Evolutionary conservation across 2,329 filamentous ascomycete species (phyloP).

Genomic region (Cladosporium sp.): DNA sequence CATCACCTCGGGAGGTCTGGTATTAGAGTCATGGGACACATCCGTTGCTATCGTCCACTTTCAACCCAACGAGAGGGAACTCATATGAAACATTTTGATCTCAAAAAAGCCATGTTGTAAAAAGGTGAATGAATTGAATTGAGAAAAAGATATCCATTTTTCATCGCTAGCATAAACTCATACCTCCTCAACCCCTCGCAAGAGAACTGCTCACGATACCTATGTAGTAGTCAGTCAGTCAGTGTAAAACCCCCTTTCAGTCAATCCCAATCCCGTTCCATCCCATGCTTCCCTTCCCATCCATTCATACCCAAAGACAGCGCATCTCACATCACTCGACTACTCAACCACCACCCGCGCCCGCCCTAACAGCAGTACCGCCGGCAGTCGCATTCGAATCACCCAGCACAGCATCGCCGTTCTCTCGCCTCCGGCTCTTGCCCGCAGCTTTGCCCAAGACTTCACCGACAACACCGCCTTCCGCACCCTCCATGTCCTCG

Average conservation of each 20-base stretch:
- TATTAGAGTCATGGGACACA: too few relatives aligned
- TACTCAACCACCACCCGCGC: conserved; percentile 23
- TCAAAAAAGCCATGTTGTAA: background rate
- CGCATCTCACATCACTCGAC: background rate
- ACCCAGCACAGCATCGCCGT: conserved; percentile 21
- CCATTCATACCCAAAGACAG: conserved; percentile 1
- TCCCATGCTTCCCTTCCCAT: background rate
- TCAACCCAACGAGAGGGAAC: background rate
- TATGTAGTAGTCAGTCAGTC: background rate
- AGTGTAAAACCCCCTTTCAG: background rate
- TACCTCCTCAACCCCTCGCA: conserved; percentile 2
- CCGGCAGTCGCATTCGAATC: conserved; percentile 24
- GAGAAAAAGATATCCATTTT: background rate
- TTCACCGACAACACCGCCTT: conserved; percentile 4
- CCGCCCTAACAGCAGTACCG: conserved; percentile 27
- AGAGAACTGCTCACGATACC: conserved; percentile 11
- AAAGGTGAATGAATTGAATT: background rate
- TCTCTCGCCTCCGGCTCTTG: conserved; percentile 19
- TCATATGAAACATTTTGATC: background rate
- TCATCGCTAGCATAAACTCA: conserved; percentile 21
- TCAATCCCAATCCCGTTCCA: background rate
- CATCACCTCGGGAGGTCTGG: too few relatives aligned
- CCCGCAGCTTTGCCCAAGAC: background rate
- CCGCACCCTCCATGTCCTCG: conserved; percentile 34
- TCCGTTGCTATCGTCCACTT: background rate